Conservation (phyloP, 2,329 filamentous ascomycete genomes). For the Hypoxylon sp. region DNA sequence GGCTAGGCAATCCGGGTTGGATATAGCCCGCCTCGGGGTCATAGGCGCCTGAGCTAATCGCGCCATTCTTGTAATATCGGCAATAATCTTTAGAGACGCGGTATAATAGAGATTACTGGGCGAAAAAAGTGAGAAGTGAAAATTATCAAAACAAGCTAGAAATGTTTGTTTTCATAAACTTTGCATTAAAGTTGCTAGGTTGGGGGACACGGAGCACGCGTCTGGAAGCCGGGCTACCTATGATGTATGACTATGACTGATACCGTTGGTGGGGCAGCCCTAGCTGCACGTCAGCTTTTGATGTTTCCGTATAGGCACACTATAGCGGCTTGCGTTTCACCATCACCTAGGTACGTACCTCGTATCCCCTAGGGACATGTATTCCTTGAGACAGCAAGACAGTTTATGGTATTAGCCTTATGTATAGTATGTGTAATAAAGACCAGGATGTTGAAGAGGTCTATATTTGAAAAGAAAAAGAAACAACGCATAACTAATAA, state of each 20-base stretch:
- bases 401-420: neutral
- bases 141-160: neutral
- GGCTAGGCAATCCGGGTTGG: conserved; percentile 57
- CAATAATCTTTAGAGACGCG: neutral
- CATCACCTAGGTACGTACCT: neutral
- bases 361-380: neutral
- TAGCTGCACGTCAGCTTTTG: conserved; percentile 6
- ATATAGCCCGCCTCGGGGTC: conserved; percentile 49
- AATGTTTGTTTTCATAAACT: conserved; percentile 24
- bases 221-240: conserved; percentile 1
- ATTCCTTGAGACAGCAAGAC: too few relatives aligned
- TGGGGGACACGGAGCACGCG: conserved; percentile 35
- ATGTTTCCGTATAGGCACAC: too few relatives aligned
- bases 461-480: neutral
- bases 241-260: conserved; percentile 35
- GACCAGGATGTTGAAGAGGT: neutral
- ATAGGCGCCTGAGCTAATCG: conserved; percentile 53
- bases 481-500: neutral
- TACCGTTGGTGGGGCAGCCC: conserved; percentile 44
- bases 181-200: conserved; percentile 11
- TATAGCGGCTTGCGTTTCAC: too few relatives aligned
- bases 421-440: neutral
- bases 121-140: neutral
- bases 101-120: neutral
- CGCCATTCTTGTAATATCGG: conserved; percentile 49